phyloP scores from a whole-genome alignment of 2,329 filamentous ascomycete genomes.

The Stagonosporopsis vannaccii region DNA sequence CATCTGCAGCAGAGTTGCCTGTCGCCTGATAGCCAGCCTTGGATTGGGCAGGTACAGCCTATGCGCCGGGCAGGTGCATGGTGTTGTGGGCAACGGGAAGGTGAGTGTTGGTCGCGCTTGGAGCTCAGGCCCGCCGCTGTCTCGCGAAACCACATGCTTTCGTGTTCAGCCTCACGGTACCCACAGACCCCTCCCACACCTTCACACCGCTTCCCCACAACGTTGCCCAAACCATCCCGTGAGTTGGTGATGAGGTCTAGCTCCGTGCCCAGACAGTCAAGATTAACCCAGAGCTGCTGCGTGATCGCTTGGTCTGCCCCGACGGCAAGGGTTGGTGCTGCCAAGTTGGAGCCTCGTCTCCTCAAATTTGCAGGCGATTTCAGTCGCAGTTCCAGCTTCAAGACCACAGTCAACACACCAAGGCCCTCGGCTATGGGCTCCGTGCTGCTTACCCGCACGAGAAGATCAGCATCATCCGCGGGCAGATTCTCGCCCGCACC shows the following conservation, averaged over 20 bases:
- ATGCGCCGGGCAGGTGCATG: slow-evolving; percentile 10
- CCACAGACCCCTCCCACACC: background rate
- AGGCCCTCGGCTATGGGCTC: background rate
- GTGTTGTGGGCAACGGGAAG: slow-evolving; percentile 8
- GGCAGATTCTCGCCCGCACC: no score
- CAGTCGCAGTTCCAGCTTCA: background rate
- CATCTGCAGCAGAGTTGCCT: slow-evolving; percentile 28
- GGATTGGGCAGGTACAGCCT: slow-evolving; percentile 6
- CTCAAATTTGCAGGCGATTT: background rate
- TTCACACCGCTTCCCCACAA: background rate
- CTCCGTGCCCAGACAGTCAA: background rate
- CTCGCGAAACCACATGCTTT: slow-evolving; percentile 18
- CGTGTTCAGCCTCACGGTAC: slow-evolving; percentile 9
- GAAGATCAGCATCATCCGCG: background rate
- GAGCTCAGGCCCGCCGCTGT: background rate
- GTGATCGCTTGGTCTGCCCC: background rate
- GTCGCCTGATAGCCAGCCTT: slow-evolving; percentile 17
- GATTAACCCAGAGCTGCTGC: background rate
- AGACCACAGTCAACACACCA: background rate
- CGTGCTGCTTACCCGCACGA: background rate
- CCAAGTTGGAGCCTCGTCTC: background rate
- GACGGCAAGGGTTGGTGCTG: background rate
- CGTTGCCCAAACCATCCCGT: no score
- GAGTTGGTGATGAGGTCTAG: background rate
- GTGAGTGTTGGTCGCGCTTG: slow-evolving; percentile 5